Conservation (phyloP, 2,329 filamentous ascomycete genomes). For the Pleoardoris graminearum region DNA sequence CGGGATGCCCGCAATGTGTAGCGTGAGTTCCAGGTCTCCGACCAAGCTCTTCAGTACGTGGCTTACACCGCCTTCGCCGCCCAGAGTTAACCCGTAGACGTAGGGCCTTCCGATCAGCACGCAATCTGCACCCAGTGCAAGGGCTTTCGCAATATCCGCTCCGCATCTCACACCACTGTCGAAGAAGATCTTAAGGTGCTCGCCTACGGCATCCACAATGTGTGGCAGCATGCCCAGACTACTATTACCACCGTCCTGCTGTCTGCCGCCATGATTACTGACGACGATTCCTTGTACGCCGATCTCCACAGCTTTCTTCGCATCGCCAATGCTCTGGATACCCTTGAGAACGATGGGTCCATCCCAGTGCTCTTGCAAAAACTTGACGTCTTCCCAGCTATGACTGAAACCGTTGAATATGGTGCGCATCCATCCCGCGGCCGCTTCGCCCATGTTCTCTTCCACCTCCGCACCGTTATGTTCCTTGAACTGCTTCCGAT, state of each 20-base stretch:
- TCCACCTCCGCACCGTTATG: conserved; percentile 42
- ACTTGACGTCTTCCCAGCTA: conserved; percentile 64
- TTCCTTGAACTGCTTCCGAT: conserved; percentile 60
- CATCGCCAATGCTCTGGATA: conserved; percentile 57
- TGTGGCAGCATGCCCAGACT: conserved; percentile 60
- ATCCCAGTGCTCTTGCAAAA: conserved; percentile 63
- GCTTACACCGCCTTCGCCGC: conserved; percentile 59
- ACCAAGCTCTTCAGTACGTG: conserved; percentile 25
- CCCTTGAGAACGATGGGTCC: conserved; percentile 68
- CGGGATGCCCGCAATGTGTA: conserved; percentile 30
- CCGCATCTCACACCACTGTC: conserved; percentile 57
- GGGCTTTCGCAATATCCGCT: conserved; percentile 56
- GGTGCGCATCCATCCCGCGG: conserved; percentile 27
- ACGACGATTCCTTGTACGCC: conserved; percentile 57
- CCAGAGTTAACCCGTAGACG: conserved; percentile 61
- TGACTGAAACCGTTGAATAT: conserved; percentile 54
- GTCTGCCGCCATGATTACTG: conserved; percentile 58
- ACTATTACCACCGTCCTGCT: conserved; percentile 56
- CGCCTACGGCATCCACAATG: conserved; percentile 55
- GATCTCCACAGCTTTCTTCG: conserved; percentile 48
- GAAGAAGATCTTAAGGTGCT: conserved; percentile 49
- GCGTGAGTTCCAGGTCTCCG: conserved; percentile 26
- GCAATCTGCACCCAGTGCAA: conserved; percentile 60
- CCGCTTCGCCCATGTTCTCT: conserved; percentile 44
- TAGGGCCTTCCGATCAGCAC: conserved; percentile 62